Percentiles rank a stretch among this genome's conserved stretches.
These are phyloP conservation scores for Colletotrichum trifolii DNA, from an alignment of 2,329 filamentous ascomycete species.

Conservation along the genomic window DNA sequence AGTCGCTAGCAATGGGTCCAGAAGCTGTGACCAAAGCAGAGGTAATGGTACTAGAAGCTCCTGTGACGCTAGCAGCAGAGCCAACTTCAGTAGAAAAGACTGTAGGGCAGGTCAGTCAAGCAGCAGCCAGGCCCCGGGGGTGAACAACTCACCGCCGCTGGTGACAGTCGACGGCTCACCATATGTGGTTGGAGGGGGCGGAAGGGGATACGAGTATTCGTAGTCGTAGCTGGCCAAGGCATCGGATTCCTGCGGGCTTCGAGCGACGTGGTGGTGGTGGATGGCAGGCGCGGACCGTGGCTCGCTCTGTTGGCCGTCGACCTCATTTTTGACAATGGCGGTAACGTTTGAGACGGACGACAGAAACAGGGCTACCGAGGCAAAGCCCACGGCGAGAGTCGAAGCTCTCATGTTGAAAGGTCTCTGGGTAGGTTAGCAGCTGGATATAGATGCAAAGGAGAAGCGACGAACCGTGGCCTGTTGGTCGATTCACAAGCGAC, in stretches of 20 bases:
- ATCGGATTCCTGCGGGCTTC: neutral
- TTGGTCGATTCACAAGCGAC: neutral
- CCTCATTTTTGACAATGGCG: neutral
- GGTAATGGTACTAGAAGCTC: neutral
- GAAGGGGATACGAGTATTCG: conserved; percentile 24
- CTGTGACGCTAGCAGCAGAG: conserved; percentile 1
- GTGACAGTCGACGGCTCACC: conserved; percentile 9
- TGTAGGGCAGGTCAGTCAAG: neutral
- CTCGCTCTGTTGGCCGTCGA: neutral
- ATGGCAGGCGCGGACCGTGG: neutral
- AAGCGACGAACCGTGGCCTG: neutral
- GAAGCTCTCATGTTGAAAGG: conserved; percentile 49
- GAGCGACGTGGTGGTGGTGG: neutral
- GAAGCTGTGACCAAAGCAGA: neutral
- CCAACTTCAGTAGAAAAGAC: conserved; percentile 5
- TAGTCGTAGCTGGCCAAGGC: conserved; percentile 33
- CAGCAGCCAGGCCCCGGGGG: neutral
- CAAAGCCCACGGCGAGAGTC: conserved; percentile 45
- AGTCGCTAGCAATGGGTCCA: neutral
- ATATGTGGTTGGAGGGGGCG: conserved; percentile 24
- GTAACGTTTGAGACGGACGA: conserved; percentile 37
- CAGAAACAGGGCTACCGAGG: conserved; percentile 47
- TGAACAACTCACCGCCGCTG: neutral
- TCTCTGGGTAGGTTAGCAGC: neutral
- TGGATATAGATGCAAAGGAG: neutral